A percentile compares a stretch with the other conserved stretches of the same genome.
Evolutionary conservation across 2,329 filamentous ascomycete genomes (phyloP).

Genomic region (Pseudofabraea citricarpa): DNA sequence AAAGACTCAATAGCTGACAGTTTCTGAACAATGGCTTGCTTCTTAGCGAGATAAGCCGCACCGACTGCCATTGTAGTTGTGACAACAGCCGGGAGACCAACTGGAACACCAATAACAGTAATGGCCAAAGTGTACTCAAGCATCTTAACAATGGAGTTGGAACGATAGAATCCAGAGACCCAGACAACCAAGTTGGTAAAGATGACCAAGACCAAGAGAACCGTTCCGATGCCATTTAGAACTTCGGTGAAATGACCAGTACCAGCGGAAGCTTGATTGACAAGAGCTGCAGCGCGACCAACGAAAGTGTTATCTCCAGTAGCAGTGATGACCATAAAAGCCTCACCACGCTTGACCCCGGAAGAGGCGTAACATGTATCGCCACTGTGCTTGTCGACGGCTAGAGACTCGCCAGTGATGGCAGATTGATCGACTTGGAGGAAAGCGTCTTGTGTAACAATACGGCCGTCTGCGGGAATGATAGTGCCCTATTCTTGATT

Average conservation of each 20-base stretch:
- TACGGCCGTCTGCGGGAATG: constrained; percentile 81
- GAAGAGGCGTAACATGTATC: constrained; percentile 84
- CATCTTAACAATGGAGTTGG: constrained; percentile 72
- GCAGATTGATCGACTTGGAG: constrained; percentile 89
- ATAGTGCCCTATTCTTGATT: constrained; percentile 66
- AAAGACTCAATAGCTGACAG: constrained; percentile 88
- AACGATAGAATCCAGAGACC: constrained; percentile 84
- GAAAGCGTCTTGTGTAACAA: constrained; percentile 79
- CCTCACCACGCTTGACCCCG: constrained; percentile 85
- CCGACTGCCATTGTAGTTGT: constrained; percentile 95
- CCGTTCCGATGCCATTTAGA: constrained; percentile 78
- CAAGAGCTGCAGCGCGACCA: constrained; percentile 80
- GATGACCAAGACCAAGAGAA: constrained; percentile 76
- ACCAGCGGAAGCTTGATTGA: constrained; percentile 69
- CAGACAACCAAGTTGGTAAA: constrained; percentile 78
- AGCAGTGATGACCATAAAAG: constrained; percentile 74
- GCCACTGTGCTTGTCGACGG: constrained; percentile 80
- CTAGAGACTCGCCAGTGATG: constrained; percentile 87
- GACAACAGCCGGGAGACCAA: constrained; percentile 88
- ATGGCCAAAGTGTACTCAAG: constrained; percentile 83
- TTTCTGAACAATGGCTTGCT: constrained; percentile 91
- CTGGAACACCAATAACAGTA: constrained; percentile 86
- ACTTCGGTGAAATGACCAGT: constrained; percentile 89
- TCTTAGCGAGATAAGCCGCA: constrained; percentile 85
- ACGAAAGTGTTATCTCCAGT: constrained; percentile 90